Evolutionary conservation across 306 rosid species (phyloP).

Genomic region (Cercis canadensis): DNA sequence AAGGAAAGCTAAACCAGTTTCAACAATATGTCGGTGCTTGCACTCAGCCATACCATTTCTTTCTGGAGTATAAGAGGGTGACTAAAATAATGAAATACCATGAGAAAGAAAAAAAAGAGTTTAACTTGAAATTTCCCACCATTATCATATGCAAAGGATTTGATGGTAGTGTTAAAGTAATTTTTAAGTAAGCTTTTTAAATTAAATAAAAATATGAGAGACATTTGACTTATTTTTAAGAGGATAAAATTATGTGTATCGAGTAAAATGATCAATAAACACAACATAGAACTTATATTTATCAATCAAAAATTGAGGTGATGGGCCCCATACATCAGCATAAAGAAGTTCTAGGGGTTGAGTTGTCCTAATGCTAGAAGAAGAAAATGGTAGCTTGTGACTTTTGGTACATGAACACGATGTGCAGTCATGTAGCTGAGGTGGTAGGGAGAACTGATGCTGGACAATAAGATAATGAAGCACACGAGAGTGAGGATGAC

Average conservation of each 20-base stretch:
- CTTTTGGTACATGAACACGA: too few relatives aligned
- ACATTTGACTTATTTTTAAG: not conserved
- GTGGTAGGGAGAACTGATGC: too few relatives aligned
- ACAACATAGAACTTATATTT: too few relatives aligned
- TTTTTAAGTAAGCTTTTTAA: not conserved
- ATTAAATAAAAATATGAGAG: accelerated
- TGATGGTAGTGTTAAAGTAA: not conserved
- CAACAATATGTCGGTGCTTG: not conserved
- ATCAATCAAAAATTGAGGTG: too few relatives aligned
- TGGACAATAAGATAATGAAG: too few relatives aligned
- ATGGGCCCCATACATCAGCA: too few relatives aligned
- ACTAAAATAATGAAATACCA: not conserved
- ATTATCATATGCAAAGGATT: not conserved
- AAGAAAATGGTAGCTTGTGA: too few relatives aligned
- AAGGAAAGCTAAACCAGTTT: not conserved
- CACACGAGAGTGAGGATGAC: too few relatives aligned
- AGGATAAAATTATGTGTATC: not conserved
- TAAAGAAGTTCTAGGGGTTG: too few relatives aligned
- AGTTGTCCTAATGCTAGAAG: too few relatives aligned
- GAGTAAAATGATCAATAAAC: too few relatives aligned
- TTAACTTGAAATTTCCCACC: not conserved
- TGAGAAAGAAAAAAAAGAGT: not conserved
- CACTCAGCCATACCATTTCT: not conserved
- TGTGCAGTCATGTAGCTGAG: too few relatives aligned
- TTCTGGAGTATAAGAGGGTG: not conserved